Evolutionary conservation across 2,329 filamentous ascomycete genomes (phyloP).

Genomic region (Aspergillus neoniger): DNA sequence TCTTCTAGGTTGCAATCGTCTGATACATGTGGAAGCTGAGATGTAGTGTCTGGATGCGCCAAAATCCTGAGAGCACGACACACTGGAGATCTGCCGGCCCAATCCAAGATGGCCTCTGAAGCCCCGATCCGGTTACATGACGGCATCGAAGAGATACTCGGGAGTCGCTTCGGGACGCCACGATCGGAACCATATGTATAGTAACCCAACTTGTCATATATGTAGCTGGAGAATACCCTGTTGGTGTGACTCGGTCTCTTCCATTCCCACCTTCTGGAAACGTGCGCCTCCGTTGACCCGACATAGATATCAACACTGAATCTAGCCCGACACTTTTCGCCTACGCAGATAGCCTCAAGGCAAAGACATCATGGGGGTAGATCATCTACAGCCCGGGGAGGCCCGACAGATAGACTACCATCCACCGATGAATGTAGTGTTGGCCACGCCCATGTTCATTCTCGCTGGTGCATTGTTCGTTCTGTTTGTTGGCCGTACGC

Average conservation of each 20-base stretch:
- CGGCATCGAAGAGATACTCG: constrained; percentile 16
- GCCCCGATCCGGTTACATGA: constrained; percentile 17
- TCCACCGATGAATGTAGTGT: constrained; percentile 34
- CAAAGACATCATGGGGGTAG: constrained; percentile 34
- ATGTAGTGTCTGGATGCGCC: neutral
- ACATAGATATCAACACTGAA: neutral
- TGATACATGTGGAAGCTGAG: neutral
- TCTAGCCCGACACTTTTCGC: neutral
- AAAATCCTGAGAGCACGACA: neutral
- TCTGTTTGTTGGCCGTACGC: constrained; percentile 27
- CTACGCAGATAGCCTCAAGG: neutral
- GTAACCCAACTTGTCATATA: constrained; percentile 3
- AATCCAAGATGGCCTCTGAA: neutral
- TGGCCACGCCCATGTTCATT: constrained; percentile 35
- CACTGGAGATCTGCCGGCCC: constrained; percentile 15
- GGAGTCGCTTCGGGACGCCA: constrained; percentile 8
- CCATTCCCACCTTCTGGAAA: too few relatives aligned
- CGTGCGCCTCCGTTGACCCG: neutral
- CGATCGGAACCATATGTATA: neutral
- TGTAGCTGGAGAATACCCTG: neutral
- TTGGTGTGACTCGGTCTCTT: neutral
- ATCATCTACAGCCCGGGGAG: constrained; percentile 28
- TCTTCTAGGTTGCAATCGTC: neutral
- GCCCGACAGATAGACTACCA: constrained; percentile 26
- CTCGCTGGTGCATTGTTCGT: constrained; percentile 27